Percentiles rank a stretch among this genome's conserved stretches.
Evolutionary conservation across 2,329 filamentous ascomycete species (phyloP).

Genomic region (Grosmannia penicillata): DNA sequence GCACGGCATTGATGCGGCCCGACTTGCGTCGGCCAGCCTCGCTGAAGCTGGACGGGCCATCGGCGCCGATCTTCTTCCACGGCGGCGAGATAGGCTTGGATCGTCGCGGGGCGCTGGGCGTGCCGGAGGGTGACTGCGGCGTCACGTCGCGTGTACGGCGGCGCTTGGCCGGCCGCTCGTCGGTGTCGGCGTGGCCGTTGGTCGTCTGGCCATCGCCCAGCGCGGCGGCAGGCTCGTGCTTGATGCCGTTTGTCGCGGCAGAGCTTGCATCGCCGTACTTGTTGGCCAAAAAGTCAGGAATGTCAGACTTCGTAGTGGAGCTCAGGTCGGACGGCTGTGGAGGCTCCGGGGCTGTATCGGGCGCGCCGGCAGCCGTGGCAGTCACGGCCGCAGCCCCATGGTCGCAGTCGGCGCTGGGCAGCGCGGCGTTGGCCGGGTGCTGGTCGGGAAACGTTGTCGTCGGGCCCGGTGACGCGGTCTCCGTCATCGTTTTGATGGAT

Average conservation of each 20-base stretch:
- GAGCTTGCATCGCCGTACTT: neutral
- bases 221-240: neutral
- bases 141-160: conserved; percentile 40
- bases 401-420: conserved; percentile 2
- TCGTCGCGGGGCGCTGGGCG: conserved; percentile 20
- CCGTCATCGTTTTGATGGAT: conserved; percentile 38
- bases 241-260: neutral
- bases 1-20: conserved; percentile 44
- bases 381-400: conserved; percentile 2
- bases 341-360: conserved; percentile 4
- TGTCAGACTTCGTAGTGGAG: neutral
- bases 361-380: conserved; percentile 1
- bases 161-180: conserved; percentile 47
- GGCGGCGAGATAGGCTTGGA: conserved; percentile 60
- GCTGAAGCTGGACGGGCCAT: conserved; percentile 77
- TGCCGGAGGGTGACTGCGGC: conserved; percentile 14
- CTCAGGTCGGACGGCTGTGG: conserved; percentile 7
- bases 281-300: neutral
- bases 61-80: conserved; percentile 76
- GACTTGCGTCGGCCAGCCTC: conserved; percentile 57
- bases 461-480: conserved; percentile 41
- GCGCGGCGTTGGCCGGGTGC: conserved; percentile 9
- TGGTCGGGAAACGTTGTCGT: conserved; percentile 20
- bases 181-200: conserved; percentile 13
- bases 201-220: neutral